These are phyloP conservation scores for Pleurotus eryngii DNA, from an alignment of 768 basidiomycete species.

Conservation along the genomic window DNA sequence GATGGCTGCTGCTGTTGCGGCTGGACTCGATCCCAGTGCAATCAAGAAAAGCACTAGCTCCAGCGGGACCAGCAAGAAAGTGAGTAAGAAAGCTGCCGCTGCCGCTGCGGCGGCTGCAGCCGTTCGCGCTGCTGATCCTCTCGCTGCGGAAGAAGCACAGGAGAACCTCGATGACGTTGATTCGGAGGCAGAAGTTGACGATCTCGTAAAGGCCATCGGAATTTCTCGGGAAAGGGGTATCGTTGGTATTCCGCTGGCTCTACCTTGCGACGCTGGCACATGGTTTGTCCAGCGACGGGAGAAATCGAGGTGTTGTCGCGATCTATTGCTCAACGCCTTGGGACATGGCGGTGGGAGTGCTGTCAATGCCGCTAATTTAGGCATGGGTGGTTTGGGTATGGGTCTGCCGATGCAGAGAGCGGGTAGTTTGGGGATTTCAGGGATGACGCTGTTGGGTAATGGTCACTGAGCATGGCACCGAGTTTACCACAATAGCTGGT, in stretches of 20 bases:
- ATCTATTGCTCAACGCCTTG: constrained; percentile 54
- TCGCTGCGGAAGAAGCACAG: constrained; percentile 50
- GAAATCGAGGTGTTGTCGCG: constrained; percentile 56
- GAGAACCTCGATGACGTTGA: constrained; percentile 80
- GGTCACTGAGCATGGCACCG: too few relatives aligned
- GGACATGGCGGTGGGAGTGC: constrained; percentile 34
- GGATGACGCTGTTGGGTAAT: too few relatives aligned
- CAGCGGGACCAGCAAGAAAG: constrained; percentile 47
- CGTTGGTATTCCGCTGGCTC: constrained; percentile 64
- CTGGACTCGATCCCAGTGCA: constrained; percentile 49
- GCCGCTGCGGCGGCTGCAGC: constrained; percentile 49
- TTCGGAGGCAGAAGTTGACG: constrained; percentile 82
- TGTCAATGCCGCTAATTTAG: constrained; percentile 18
- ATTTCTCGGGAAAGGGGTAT: constrained; percentile 53
- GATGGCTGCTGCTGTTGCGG: constrained; percentile 64
- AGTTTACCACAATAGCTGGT: too few relatives aligned
- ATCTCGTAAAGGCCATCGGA: constrained; percentile 60
- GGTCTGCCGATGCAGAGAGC: constrained; percentile 22
- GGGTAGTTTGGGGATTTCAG: constrained; percentile 20
- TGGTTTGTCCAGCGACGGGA: constrained; percentile 81
- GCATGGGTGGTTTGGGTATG: constrained; percentile 28
- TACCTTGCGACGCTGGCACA: constrained; percentile 70
- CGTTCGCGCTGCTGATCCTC: constrained; percentile 43
- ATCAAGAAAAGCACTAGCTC: constrained; percentile 38
- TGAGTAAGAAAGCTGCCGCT: constrained; percentile 51